A percentile compares a stretch with the other conserved stretches of the same genome.
Evolutionary conservation across 306 rosid genomes (phyloP).

Genomic region (Vigna trinervia): DNA sequence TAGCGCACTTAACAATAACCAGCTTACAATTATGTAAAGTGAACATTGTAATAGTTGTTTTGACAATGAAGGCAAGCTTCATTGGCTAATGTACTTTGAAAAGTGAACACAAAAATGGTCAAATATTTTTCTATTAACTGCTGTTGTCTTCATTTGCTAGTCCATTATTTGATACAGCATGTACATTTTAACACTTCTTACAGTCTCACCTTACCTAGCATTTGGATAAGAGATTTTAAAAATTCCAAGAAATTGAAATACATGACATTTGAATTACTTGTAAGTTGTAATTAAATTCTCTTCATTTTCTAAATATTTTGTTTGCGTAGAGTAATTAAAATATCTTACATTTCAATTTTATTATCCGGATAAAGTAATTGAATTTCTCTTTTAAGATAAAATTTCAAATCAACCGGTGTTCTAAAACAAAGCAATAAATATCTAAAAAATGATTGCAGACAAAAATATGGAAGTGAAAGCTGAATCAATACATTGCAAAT

Average conservation of each 20-base stretch:
- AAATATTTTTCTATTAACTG: background rate
- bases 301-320: too few relatives aligned
- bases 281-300: too few relatives aligned
- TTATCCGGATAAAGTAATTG: too few relatives aligned
- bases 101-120: background rate
- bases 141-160: background rate
- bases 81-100: background rate
- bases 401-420: background rate
- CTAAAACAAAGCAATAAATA: background rate
- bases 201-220: too few relatives aligned
- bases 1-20: background rate
- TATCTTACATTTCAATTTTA: too few relatives aligned
- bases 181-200: too few relatives aligned
- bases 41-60: background rate
- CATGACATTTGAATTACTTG: too few relatives aligned
- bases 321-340: too few relatives aligned
- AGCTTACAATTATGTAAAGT: background rate
- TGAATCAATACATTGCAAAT: constrained; percentile 3
- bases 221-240: too few relatives aligned
- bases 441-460: background rate
- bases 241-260: too few relatives aligned
- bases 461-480: background rate
- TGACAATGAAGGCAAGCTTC: background rate
- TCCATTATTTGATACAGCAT: too few relatives aligned
- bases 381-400: too few relatives aligned